These are phyloP conservation scores for Russula foetens DNA, from an alignment of 768 basidiomycete species.

Conservation along the genomic window DNA sequence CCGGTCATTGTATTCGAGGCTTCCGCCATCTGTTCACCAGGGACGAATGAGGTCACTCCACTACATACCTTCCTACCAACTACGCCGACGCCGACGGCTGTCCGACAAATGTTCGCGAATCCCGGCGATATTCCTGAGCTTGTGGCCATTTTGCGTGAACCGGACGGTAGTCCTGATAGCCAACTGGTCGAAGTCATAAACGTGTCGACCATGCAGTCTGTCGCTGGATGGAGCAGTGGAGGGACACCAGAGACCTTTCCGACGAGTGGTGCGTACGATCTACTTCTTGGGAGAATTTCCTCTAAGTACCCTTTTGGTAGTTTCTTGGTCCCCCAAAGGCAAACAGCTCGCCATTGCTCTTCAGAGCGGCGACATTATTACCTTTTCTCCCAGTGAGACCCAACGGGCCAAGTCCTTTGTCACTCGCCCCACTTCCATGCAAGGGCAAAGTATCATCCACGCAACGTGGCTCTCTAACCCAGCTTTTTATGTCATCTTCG, in stretches of 20 bases:
- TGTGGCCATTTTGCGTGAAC: conserved; percentile 49
- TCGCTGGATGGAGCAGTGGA: conserved; percentile 49
- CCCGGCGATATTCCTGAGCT: conserved; percentile 53
- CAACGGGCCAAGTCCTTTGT: conserved; percentile 49
- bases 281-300: not conserved
- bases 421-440: conserved; percentile 43
- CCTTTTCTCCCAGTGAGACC: conserved; percentile 52
- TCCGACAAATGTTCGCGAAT: conserved; percentile 55
- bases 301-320: conserved; percentile 31
- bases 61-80: conserved; percentile 39
- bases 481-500: conserved; percentile 60
- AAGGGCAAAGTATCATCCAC: conserved; percentile 40
- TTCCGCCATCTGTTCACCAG: conserved; percentile 39
- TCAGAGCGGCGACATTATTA: conserved; percentile 59
- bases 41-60: conserved; percentile 37
- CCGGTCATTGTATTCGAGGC: conserved; percentile 55
- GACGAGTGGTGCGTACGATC: conserved; percentile 45
- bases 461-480: conserved; percentile 62
- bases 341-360: conserved; percentile 76
- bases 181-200: conserved; percentile 53
- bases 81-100: conserved; percentile 30
- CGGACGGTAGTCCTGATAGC: conserved; percentile 25
- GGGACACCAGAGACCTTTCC: conserved; percentile 42
- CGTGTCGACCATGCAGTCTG: conserved; percentile 37
- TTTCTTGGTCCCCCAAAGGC: conserved; percentile 81